These are phyloP conservation scores for Dryas drummondii DNA, from an alignment of 306 rosid species.

Conservation along the genomic window DNA sequence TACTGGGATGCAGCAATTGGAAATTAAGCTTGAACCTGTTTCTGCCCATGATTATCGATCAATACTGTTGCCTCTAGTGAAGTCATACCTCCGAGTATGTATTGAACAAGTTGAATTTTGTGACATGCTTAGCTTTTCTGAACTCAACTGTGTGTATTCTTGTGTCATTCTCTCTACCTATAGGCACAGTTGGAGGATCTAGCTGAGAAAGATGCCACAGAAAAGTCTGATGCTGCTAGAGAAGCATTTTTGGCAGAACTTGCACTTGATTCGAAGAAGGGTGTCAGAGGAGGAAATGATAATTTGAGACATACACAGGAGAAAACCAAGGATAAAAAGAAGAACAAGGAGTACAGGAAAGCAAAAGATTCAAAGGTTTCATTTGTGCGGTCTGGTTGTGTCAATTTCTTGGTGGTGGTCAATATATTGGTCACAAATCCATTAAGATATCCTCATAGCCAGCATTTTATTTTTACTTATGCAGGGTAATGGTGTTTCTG, in stretches of 20 bases:
- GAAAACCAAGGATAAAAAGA: conserved; percentile 86
- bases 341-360: conserved; percentile 74
- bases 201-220: conserved; percentile 93
- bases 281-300: conserved; percentile 69
- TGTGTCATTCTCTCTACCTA: conserved; percentile 13
- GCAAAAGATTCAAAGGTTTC: conserved; percentile 78
- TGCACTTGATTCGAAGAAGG: conserved; percentile 83
- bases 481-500: conserved; percentile 57
- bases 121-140: conserved; percentile 16
- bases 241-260: conserved; percentile 97
- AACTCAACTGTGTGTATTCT: conserved; percentile 20
- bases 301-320: conserved; percentile 57
- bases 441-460: conserved; percentile 27
- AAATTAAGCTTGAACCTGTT: conserved; percentile 75
- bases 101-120: conserved; percentile 32
- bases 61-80: conserved; percentile 80
- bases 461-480: conserved; percentile 19
- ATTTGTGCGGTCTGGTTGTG: conserved; percentile 28
- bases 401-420: conserved; percentile 30
- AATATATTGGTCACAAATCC: conserved; percentile 6
- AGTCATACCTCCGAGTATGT: conserved; percentile 86
- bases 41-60: conserved; percentile 78
- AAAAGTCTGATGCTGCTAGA: conserved; percentile 92
- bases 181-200: conserved; percentile 85
- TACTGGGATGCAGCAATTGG: conserved; percentile 79